Conservation (phyloP, 2,329 filamentous ascomycete genomes). For the Xylariaceae sp. region DNA sequence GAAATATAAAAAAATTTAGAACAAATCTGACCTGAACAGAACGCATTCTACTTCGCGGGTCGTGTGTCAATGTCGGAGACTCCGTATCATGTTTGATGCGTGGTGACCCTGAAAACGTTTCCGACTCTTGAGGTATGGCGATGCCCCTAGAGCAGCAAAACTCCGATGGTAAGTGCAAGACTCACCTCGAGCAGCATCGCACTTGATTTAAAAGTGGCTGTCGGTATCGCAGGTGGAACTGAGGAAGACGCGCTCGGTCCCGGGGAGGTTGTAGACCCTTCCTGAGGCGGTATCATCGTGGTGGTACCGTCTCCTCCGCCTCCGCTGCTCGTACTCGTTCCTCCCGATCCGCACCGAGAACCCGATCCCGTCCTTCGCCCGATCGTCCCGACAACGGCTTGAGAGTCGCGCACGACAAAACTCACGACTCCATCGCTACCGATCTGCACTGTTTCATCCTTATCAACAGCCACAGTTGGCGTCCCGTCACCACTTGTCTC, state of each 20-base stretch:
- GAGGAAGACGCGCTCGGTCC: neutral
- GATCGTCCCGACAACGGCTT: conserved; percentile 43
- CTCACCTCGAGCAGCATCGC: conserved; percentile 4
- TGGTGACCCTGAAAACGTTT: neutral
- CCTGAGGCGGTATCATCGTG: neutral
- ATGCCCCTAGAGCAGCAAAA: conserved; percentile 5
- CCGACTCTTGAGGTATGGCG: neutral
- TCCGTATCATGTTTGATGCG: neutral
- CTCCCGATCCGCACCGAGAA: neutral
- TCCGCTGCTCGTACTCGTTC: neutral
- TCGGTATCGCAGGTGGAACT: neutral
- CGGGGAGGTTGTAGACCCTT: neutral
- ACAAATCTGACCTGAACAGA: conserved; percentile 16
- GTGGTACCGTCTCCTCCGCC: neutral
- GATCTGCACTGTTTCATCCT: conserved; percentile 30
- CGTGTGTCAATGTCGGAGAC: neutral
- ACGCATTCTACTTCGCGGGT: neutral
- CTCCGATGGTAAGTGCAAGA: conserved; percentile 1
- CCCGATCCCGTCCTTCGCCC: conserved; percentile 22
- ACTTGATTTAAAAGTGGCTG: neutral
- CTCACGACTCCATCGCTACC: conserved; percentile 32
- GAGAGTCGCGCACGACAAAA: conserved; percentile 38
- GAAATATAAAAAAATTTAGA: conserved; percentile 25
- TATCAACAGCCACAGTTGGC: conserved; percentile 33
- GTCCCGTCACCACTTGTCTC: conserved; percentile 38